These are phyloP conservation scores for Fusarium neocosmosporiellum DNA, from an alignment of 2,329 filamentous ascomycete genomes.

Conservation along the genomic window DNA sequence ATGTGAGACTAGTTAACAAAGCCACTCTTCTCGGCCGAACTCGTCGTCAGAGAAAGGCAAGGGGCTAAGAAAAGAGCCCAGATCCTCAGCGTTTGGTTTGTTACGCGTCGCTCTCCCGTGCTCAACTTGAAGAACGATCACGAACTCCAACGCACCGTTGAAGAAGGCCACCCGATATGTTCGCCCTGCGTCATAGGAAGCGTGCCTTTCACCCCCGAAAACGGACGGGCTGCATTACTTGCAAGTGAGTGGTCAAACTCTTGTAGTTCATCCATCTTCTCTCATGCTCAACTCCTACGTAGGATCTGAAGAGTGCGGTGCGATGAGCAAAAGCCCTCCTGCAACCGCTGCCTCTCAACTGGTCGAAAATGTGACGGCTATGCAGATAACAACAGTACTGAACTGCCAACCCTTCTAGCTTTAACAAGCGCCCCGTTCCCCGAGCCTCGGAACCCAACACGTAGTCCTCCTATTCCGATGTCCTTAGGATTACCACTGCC, in stretches of 20 bases:
- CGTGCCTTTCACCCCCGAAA: background rate
- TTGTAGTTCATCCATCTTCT: no score
- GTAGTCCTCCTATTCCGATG: no score
- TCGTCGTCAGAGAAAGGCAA: no score
- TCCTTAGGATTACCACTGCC: background rate
- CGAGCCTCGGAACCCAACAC: background rate
- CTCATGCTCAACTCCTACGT: background rate
- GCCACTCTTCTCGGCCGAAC: no score
- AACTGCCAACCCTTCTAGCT: background rate
- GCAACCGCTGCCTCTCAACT: constrained; percentile 11
- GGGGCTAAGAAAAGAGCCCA: no score
- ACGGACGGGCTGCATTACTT: background rate
- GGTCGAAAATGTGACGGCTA: constrained; percentile 22
- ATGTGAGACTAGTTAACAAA: no score
- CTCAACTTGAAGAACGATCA: no score
- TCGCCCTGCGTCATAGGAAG: background rate
- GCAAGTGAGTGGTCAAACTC: background rate
- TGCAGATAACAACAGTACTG: background rate
- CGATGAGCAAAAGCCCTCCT: constrained; percentile 1
- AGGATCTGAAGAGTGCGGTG: background rate
- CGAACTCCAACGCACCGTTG: background rate
- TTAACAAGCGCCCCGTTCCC: fast-evolving
- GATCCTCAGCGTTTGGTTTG: no score
- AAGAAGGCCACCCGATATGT: background rate
- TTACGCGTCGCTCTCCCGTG: background rate